phyloP scores from a whole-genome alignment of 225 moss, liverwort and hornwort species.

The Physcomitrium patens region DNA sequence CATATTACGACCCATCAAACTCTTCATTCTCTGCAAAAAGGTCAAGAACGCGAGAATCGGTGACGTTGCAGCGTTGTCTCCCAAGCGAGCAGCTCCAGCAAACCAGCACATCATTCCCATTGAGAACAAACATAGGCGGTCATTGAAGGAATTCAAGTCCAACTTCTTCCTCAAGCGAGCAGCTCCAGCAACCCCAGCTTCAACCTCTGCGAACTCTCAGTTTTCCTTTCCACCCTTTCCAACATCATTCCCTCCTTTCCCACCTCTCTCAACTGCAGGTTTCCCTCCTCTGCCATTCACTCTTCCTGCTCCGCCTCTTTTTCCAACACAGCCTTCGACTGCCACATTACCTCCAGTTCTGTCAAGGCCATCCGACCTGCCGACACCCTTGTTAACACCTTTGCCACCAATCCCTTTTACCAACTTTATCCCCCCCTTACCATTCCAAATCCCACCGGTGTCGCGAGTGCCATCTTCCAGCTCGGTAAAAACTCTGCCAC shows the following conservation, averaged over 20 bases:
- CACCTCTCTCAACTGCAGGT: neutral
- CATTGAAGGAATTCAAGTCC: constrained; percentile 35
- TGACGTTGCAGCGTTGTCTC: constrained; percentile 24
- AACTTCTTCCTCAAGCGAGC: neutral
- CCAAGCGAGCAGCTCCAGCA: constrained; percentile 28
- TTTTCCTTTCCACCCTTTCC: neutral
- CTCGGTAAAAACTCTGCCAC: constrained; percentile 16
- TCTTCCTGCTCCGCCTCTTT: constrained; percentile 24
- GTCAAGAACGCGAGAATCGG: constrained; percentile 24
- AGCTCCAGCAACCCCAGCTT: too few relatives aligned
- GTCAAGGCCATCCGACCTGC: neutral
- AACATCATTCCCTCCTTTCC: neutral
- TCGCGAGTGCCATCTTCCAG: constrained; percentile 34
- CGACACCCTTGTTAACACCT: constrained; percentile 27
- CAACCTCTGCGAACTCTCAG: too few relatives aligned
- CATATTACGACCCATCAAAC: constrained; percentile 33
- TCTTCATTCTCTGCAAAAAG: constrained; percentile 44
- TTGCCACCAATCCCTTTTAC: constrained; percentile 24
- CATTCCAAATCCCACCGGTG: constrained; percentile 32
- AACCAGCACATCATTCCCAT: constrained; percentile 27
- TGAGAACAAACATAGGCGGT: constrained; percentile 30
- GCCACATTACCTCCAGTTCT: constrained; percentile 6
- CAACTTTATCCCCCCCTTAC: constrained; percentile 16
- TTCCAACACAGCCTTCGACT: constrained; percentile 10
- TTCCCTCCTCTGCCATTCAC: constrained; percentile 5